A percentile compares a stretch with the other conserved stretches of the same genome.
Evolutionary conservation across 805 yeast genomes (phyloP).

Genomic region (Lipomyces orientalis): DNA sequence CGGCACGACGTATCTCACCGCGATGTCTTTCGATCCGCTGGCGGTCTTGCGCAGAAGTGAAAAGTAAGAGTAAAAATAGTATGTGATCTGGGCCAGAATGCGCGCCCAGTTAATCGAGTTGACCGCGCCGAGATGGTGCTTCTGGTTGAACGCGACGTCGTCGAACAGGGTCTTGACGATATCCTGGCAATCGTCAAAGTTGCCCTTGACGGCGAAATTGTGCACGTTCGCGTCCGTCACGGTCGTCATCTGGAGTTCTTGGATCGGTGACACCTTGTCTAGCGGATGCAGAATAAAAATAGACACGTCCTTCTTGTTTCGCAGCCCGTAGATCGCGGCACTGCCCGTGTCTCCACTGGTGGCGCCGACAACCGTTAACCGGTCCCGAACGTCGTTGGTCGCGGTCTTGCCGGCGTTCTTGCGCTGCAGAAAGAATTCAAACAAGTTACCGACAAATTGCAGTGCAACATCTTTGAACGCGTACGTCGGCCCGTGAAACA

Average conservation of each 20-base stretch:
- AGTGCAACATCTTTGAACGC: conserved; percentile 99
- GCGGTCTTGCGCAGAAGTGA: conserved; percentile 50
- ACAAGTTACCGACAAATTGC: conserved; percentile 96
- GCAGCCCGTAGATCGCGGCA: conserved; percentile 96
- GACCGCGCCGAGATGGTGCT: conserved; percentile 95
- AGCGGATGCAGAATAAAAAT: conserved; percentile 96
- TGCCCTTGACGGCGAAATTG: conserved; percentile 92
- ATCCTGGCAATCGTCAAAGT: conserved; percentile 98
- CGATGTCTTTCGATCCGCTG: conserved; percentile 46
- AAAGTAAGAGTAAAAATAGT: conserved; percentile 92
- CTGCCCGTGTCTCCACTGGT: conserved; percentile 99
- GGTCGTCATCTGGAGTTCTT: conserved; percentile 98
- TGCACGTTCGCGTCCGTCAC: conserved; percentile 92
- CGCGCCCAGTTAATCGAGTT: conserved; percentile 99
- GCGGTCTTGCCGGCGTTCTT: conserved; percentile 61
- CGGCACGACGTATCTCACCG: conserved; percentile 88
- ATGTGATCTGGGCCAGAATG: conserved; percentile 95
- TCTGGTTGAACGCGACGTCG: conserved; percentile 82
- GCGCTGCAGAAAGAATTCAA: conserved; percentile 87
- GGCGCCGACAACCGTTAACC: conserved; percentile 96
- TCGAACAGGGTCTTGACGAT: conserved; percentile 92
- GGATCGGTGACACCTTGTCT: conserved; percentile 96
- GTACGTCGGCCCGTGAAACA: conserved; percentile 98
- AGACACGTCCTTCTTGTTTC: conserved; percentile 97
- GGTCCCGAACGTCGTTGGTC: conserved; percentile 56